Evolutionary conservation across 1,139 yeast species (phyloP).

Genomic region (Yamadazyma kanchanaburiensis): DNA sequence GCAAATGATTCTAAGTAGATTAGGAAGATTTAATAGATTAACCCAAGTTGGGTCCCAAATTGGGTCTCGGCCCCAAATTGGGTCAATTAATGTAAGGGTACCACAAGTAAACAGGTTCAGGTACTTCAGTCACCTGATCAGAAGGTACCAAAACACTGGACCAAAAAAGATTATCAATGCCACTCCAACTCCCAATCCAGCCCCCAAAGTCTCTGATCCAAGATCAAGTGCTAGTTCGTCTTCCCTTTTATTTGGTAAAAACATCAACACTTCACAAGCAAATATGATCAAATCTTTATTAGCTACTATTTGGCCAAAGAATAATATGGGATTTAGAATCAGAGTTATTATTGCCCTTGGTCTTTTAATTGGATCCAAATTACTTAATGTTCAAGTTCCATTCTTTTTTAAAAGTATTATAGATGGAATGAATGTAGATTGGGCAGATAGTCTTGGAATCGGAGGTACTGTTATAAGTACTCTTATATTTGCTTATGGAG

Average conservation of each 20-base stretch:
- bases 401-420: conserved; percentile 86
- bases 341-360: conserved; percentile 76
- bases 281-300: conserved; percentile 61
- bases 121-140: no score
- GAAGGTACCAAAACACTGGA: no score
- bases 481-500: conserved; percentile 84
- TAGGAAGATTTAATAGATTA: no score
- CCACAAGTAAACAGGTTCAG: no score
- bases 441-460: conserved; percentile 64
- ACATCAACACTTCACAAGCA: conserved; percentile 47
- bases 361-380: conserved; percentile 72
- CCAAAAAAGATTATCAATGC: no score
- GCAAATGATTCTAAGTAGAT: background rate
- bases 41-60: no score
- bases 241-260: conserved; percentile 20
- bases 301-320: conserved; percentile 87
- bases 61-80: no score
- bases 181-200: no score
- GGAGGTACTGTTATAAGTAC: conserved; percentile 64
- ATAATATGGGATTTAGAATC: conserved; percentile 63
- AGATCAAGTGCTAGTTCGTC: conserved; percentile 5
- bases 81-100: no score
- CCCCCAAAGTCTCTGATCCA: background rate
- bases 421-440: conserved; percentile 90
- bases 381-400: conserved; percentile 93